phyloP scores from a whole-genome alignment of 371 early-diverging fungal species.

The Mortierella polycephala region DNA sequence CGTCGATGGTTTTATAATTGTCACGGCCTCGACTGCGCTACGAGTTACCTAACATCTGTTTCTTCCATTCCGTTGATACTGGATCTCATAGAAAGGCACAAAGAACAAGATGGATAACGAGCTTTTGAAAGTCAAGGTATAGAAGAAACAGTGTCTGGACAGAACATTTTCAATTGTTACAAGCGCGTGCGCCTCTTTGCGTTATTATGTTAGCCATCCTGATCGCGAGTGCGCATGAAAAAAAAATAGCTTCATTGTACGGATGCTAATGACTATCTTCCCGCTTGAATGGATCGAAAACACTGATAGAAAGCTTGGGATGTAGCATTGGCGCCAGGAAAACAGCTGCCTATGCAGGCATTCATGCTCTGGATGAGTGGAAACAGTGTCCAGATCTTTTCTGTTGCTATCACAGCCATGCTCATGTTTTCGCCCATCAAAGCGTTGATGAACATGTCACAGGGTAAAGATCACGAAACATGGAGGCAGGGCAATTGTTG shows the following conservation, averaged over 20 bases:
- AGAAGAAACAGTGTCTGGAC: background rate
- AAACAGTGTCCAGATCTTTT: conserved; percentile 93
- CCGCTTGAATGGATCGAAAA: background rate
- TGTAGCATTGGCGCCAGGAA: conserved; percentile 90
- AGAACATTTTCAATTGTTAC: background rate
- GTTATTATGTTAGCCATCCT: too few relatives aligned
- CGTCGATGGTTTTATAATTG: background rate
- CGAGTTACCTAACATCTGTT: background rate
- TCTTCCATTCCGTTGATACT: background rate
- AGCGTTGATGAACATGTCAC: conserved; percentile 77
- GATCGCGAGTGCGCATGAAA: too few relatives aligned
- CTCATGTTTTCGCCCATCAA: conserved; percentile 88
- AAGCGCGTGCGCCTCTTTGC: too few relatives aligned
- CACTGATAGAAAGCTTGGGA: conserved; percentile 94
- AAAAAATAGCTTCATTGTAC: background rate
- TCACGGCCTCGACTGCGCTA: background rate
- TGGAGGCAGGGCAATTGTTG: background rate
- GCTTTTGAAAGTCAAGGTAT: conserved; percentile 5
- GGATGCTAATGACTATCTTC: background rate
- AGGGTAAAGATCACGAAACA: conserved; percentile 58
- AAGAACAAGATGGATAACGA: conserved; percentile 40
- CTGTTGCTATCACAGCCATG: conserved; percentile 96
- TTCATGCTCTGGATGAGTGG: conserved; percentile 99
- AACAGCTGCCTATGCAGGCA: conserved; percentile 95
- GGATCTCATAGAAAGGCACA: conserved; percentile 17